Evolutionary conservation across 495 filamentous ascomycete species (phyloP), one percentile per base, ranked within the genome.

Genomic region (Trichoderma virens): DNA sequence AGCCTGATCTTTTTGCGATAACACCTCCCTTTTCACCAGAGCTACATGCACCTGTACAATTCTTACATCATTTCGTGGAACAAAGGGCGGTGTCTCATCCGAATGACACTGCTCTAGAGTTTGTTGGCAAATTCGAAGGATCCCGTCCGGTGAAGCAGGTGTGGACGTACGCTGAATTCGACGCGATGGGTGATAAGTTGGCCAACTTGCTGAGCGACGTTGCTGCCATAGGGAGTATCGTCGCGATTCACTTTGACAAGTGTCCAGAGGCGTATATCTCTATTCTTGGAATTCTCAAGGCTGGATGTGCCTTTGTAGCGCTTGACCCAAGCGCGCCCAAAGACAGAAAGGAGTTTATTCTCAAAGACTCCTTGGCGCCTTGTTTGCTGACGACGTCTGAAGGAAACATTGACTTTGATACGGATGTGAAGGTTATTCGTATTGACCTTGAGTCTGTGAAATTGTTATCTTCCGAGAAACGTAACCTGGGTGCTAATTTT

Each of bases 221-320:
- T 39, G 70, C 76, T 25, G 65, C 74, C 30, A 66, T 76, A 0
- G 83, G 85, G 3, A 71, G 77, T 20, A 82, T 92, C n/a, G 77
- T 96, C 20, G 88, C 84, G 0, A 84, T 91, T 8, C 88, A 88
- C 70, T 93, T 96, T 68, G 84, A 92, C 62, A 93, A 93, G 72
- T 91, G 85, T 66, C 86, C 90, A 1, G 85, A 90, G 60, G 83
- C 91, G 11, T 92, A 88, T 56, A 87, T 92, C 65, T 84, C 89
- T 2, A 90, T 93, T 27, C 77, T 94, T 6, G 91, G 90, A 5
- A 86, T 93, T 51, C 75, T 94, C 59, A 94, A 94, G 72, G 85
- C 86, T 6, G 93, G 92, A 0, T 93, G 89, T 69, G 83, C 86
- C 1, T 97, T 92, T 74, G 78, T 97, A 23, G 91, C 92, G 0